These are phyloP conservation scores for Colletotrichum cordylinicola DNA, from an alignment of 2,329 filamentous ascomycete genomes.

Conservation along the genomic window DNA sequence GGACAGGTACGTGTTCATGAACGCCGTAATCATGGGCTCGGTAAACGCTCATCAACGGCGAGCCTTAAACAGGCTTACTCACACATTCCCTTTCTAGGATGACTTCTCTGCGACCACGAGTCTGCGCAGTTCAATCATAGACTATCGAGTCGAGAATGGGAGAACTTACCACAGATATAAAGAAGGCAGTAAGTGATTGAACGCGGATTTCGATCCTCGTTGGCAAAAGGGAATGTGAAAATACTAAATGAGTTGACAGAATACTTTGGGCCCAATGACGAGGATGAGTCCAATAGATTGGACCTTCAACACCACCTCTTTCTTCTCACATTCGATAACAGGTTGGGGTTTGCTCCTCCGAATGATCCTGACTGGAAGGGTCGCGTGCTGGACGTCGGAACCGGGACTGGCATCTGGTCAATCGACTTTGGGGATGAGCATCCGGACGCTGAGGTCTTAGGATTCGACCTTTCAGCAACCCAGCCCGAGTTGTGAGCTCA, in stretches of 20 bases:
- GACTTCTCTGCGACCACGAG: background rate
- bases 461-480: constrained; percentile 47
- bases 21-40: too few species aligned
- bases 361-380: constrained; percentile 2
- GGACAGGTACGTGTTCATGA: background rate
- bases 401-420: constrained; percentile 37
- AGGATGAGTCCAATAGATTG: constrained; percentile 35
- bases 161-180: constrained; percentile 38
- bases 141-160: constrained; percentile 42
- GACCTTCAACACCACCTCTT: constrained; percentile 43
- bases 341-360: constrained; percentile 32
- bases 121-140: constrained; percentile 38
- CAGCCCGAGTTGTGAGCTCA: constrained; percentile 38
- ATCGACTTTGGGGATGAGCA: constrained; percentile 37
- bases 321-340: constrained; percentile 34
- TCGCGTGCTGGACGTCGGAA: constrained; percentile 36
- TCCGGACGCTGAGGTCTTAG: constrained; percentile 37
- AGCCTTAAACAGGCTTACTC: background rate
- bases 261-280: constrained; percentile 2
- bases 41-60: background rate
- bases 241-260: background rate
- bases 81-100: background rate
- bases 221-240: rapidly evolving
- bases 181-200: background rate
- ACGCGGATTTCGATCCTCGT: background rate